Evolutionary conservation across 805 yeast species (phyloP).

Genomic region (Pichia californica): DNA sequence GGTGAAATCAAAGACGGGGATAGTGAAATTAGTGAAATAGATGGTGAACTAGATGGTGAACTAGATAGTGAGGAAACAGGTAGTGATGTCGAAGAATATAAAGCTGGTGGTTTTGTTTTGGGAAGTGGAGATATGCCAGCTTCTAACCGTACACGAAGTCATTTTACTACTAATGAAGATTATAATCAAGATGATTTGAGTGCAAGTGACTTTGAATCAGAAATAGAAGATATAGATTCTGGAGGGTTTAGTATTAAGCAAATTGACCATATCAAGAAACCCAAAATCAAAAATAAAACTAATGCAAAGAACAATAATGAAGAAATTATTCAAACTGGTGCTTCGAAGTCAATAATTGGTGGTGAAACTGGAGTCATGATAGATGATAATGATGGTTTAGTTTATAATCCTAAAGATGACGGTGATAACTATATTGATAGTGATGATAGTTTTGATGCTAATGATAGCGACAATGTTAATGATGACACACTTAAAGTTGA

Average conservation of each 20-base stretch:
- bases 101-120: constrained; percentile 21
- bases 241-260: neutral
- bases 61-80: no score
- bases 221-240: constrained; percentile 3
- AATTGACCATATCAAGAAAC: neutral
- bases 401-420: constrained; percentile 3
- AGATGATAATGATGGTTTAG: neutral
- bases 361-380: neutral
- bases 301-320: neutral
- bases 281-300: neutral
- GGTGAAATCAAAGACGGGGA: constrained; percentile 36
- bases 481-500: constrained; percentile 17
- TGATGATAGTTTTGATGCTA: constrained; percentile 14
- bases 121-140: constrained; percentile 5
- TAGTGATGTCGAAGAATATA: no score
- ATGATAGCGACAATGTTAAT: constrained; percentile 4
- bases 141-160: constrained; percentile 10
- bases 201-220: constrained; percentile 15
- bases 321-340: neutral
- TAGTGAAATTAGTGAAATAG: constrained; percentile 21
- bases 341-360: neutral
- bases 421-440: constrained; percentile 12
- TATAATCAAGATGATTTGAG: constrained; percentile 13
- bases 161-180: constrained; percentile 9
- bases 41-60: constrained; percentile 14